These are phyloP conservation scores for Fusarium stilboides DNA, from an alignment of 2,329 filamentous ascomycete genomes.

Conservation along the genomic window DNA sequence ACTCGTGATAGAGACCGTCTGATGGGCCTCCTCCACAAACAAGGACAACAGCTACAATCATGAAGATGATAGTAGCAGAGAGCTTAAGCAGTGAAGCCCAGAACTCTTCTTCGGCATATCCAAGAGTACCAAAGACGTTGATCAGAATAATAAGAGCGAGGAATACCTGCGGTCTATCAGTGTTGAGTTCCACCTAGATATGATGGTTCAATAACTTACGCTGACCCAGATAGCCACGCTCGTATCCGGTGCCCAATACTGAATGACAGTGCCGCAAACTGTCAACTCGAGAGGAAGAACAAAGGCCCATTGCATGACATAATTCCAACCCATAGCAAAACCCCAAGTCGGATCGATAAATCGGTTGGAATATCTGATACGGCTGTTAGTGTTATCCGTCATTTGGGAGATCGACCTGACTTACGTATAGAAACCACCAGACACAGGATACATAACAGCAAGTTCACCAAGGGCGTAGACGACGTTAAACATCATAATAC, in stretches of 20 bases:
- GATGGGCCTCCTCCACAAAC: conserved; percentile 73
- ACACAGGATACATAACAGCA: conserved; percentile 58
- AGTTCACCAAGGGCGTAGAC: conserved; percentile 74
- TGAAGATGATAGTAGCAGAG: conserved; percentile 72
- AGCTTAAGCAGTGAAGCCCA: conserved; percentile 71
- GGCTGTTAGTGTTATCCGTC: neutral
- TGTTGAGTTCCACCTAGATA: accelerated
- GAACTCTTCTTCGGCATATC: conserved; percentile 74
- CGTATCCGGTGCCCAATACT: conserved; percentile 63
- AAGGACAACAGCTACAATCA: conserved; percentile 73
- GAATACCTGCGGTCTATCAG: conserved; percentile 59
- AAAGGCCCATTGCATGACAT: conserved; percentile 62
- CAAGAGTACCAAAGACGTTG: conserved; percentile 70
- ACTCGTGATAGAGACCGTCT: conserved; percentile 60
- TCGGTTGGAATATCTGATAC: conserved; percentile 62
- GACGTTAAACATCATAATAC: conserved; percentile 73
- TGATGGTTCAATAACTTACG: conserved; percentile 27
- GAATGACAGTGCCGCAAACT: conserved; percentile 64
- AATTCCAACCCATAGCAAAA: conserved; percentile 65
- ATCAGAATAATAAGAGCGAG: conserved; percentile 65
- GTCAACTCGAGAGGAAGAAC: conserved; percentile 65
- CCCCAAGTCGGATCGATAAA: conserved; percentile 70
- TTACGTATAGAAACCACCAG: conserved; percentile 70
- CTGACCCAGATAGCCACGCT: conserved; percentile 69
- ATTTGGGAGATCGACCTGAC: neutral